These are phyloP conservation scores for Apiospora saccharicola DNA, from an alignment of 2,329 filamentous ascomycete species.

Conservation along the genomic window DNA sequence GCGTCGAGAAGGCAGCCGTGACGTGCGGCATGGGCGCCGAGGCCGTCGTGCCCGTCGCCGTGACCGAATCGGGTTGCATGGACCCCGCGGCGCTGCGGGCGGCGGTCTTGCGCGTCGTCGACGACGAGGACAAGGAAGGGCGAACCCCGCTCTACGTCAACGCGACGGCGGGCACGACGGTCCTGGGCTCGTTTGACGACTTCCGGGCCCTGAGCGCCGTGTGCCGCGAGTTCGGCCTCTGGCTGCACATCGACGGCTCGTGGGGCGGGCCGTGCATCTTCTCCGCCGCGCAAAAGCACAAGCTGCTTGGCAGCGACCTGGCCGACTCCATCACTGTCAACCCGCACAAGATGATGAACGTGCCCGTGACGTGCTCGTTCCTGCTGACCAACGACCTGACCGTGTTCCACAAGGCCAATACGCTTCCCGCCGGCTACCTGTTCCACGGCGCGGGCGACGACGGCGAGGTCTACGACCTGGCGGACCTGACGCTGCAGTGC, in stretches of 20 bases:
- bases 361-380: constrained; percentile 90
- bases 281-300: constrained; percentile 65
- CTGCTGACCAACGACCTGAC: constrained; percentile 79
- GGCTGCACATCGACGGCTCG: constrained; percentile 91
- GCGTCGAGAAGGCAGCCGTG: constrained; percentile 92
- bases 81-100: constrained; percentile 68
- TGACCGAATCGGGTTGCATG: constrained; percentile 79
- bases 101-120: constrained; percentile 57
- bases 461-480: constrained; percentile 81
- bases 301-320: constrained; percentile 73
- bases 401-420: constrained; percentile 84
- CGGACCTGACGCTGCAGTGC: constrained; percentile 92
- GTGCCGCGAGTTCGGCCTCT: constrained; percentile 76
- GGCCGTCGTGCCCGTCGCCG: constrained; percentile 76
- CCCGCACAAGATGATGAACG: constrained; percentile 97
- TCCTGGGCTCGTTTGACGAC: constrained; percentile 88
- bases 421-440: constrained; percentile 84
- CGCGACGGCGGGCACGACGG: constrained; percentile 92
- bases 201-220: constrained; percentile 74
- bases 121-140: constrained; percentile 65
- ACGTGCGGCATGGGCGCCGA: constrained; percentile 83
- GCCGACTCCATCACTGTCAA: constrained; percentile 89
- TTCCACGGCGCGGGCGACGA: constrained; percentile 66
- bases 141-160: constrained; percentile 94
- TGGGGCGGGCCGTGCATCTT: constrained; percentile 92